phyloP scores from a whole-genome alignment of 169 alveolate species.

The Theileria annulata region DNA sequence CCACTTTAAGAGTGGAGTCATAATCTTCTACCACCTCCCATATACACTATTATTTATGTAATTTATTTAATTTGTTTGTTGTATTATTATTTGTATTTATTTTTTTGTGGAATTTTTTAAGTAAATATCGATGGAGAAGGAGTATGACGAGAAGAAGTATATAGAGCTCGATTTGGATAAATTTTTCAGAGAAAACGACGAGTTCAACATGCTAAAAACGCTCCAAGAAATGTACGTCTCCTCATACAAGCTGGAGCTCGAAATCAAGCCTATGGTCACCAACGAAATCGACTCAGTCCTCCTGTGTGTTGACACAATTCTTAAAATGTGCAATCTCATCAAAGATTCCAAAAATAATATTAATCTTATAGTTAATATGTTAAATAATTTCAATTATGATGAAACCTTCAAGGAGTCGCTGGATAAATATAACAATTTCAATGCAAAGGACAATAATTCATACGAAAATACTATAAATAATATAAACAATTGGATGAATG shows the following conservation, averaged over 20 bases:
- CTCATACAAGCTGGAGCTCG: constrained; percentile 43
- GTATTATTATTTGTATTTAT: neutral
- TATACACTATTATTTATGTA: neutral
- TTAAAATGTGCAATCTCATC: constrained; percentile 49
- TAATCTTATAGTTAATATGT: constrained; percentile 14
- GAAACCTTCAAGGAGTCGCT: neutral
- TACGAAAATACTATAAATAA: neutral
- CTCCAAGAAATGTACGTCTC: constrained; percentile 63
- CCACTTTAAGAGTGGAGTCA: neutral
- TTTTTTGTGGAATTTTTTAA: neutral
- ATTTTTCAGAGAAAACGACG: constrained; percentile 57
- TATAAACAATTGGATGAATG: neutral
- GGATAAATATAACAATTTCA: neutral
- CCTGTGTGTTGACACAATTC: constrained; percentile 47
- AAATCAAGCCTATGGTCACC: constrained; percentile 50
- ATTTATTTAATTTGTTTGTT: neutral
- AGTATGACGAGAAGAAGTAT: constrained; percentile 13
- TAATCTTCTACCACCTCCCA: neutral
- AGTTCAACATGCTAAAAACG: constrained; percentile 53
- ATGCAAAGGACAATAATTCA: neutral
- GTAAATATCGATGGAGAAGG: constrained; percentile 11
- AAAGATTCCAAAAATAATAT: constrained; percentile 36
- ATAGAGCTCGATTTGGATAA: constrained; percentile 46
- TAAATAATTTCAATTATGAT: constrained; percentile 1
- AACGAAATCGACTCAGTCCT: constrained; percentile 46